Conservation (phyloP, 805 yeast genomes). For the Blastobotrys chiropterorum region DNA sequence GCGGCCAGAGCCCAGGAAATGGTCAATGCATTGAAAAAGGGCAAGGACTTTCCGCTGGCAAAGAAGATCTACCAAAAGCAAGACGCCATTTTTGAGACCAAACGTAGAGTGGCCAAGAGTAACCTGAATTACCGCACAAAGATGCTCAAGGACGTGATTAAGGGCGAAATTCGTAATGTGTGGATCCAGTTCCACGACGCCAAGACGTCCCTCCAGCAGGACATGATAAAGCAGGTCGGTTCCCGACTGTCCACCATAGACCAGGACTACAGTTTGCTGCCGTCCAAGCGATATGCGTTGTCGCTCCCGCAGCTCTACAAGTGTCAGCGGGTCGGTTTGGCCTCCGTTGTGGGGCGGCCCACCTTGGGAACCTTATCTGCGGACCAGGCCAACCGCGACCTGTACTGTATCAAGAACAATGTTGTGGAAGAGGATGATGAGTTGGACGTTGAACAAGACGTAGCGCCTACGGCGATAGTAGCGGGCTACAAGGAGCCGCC, state of each 20-base stretch:
- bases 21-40: constrained; percentile 20
- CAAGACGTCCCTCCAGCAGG: constrained; percentile 22
- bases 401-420: constrained; percentile 10
- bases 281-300: background rate
- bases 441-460: background rate
- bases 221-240: constrained; percentile 17
- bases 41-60: constrained; percentile 14
- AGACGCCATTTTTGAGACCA: constrained; percentile 13
- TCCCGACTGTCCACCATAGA: constrained; percentile 22
- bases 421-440: constrained; percentile 15
- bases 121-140: constrained; percentile 18
- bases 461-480: too few species aligned
- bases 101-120: constrained; percentile 10
- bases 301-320: background rate
- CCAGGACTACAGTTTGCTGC: constrained; percentile 15
- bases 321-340: background rate
- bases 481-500: too few species aligned
- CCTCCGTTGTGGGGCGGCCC: background rate
- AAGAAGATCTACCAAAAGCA: constrained; percentile 13
- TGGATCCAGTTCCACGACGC: constrained; percentile 29
- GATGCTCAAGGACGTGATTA: constrained; percentile 17
- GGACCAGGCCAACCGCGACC: constrained; percentile 16
- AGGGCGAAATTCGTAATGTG: constrained; percentile 21
- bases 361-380: background rate
- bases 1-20: constrained; percentile 15